Base-by-base conservation (phyloP, 768 basidiomycete genomes). In the Mycena kentingensis region DNA sequence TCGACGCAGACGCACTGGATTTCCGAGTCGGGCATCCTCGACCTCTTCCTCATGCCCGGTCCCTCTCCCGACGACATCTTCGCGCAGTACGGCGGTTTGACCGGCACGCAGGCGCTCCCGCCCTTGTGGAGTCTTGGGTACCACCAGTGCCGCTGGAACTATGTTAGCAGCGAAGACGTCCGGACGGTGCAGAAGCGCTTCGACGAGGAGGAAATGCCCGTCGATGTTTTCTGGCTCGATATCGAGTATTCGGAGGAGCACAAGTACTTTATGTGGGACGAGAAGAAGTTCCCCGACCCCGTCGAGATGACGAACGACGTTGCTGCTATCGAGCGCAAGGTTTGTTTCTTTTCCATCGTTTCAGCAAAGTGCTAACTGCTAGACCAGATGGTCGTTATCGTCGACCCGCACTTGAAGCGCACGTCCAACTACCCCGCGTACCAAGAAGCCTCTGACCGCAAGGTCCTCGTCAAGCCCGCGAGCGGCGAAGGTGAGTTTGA, bases 131-230 rank as follows among this genome's bases (percentile, higher is more conserved):
- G 92, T 24, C 77, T 98, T 51, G 97, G 86, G 0, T 96, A 99
- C 64, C 97, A 98, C 69, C 97, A 98, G 67, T 98, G 96, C 67
- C 78, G 97, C 29, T 98, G 97, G 97, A 98, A 99, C 67, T 98
- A 99, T 64, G 78, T 96, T 58, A 90, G 86, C 71, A 86, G 90
- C 24, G 84, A 88, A 11, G 97, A 98, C 67, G 78, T 99, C 8
- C 79, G 92, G 11, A 77, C 80, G 4, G 93, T 98, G 8, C 88
- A 95, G 69, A 79, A 75, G 64, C 77, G 87, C 46, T 97, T 99
- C 63, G 97, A 99, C 53, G 91, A 95, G 60, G 90, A 88, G 35
- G 90, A 96, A 61, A 92, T 98, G 51, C 97, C 97, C 0, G 83
- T 98, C 12, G 96, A 98, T 63, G 93, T 95, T 3, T 87, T 98